Base-by-base conservation (phyloP, 2,329 filamentous ascomycete genomes). In the Colletotrichum sp. region DNA sequence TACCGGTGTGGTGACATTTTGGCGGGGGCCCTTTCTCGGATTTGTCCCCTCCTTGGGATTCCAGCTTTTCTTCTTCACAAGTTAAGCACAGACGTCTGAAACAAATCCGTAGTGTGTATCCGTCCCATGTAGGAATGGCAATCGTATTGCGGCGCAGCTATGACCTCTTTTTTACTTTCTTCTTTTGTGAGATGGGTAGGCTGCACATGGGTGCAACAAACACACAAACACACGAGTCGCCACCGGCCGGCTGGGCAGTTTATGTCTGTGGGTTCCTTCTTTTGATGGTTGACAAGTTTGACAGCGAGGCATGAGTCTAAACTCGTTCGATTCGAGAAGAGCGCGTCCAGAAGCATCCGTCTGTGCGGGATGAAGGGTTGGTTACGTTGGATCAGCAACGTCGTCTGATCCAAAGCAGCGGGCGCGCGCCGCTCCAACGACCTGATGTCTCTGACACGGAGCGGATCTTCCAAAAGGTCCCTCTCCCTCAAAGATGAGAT, bases 321-420 rank as follows among this genome's bases (percentile, higher is more conserved):
- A 6, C 8, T 30, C 60, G 28, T 32, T 60, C 61, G 28, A 36
- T 28, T 48, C 39, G 18, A 48, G 2, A n/a, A n/a, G 10, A 22
- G 28, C 10, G n/a, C 43, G 28, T 28, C 39, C 32, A 68, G 43
- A 43, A 64, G 56, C 36, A 15, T 15, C 56, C 39, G 64, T 75
- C 73, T 73, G 73, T 68, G 73, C 73, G 34, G 25, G 25, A n/a
- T 18, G 39, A 69, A 12, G 39, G 39, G 39, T 48, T n/a, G 55
- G 58, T 69, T 73, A 15, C 62, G 32, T 52, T n/a, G 39, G 70
- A 73, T 75, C 70, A 75, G 56, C 73, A 48, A 65, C 60, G 58
- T 75, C 73, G 58, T 75, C 73, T 75, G 70, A 75, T 73, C 64
- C 69, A n/a, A 72, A 34, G 56, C 18, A 48, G 39, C 39, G 39